Base-by-base conservation (phyloP, 2,329 filamentous ascomycete genomes). In the Cladobotryum protrusum region DNA sequence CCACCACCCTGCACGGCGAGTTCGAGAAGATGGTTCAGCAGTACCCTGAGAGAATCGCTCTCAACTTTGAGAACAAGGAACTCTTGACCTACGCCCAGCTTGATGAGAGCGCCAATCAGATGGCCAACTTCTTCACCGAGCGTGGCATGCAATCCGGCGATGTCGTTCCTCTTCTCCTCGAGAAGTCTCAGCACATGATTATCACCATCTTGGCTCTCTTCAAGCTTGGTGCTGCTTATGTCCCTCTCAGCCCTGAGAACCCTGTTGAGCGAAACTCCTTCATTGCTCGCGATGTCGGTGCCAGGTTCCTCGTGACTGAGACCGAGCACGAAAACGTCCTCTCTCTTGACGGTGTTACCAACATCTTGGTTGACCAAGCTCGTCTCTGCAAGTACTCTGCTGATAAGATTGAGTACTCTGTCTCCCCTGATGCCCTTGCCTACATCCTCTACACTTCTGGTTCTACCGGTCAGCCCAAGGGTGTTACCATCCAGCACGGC, bases 221-320 rank as follows among this genome's bases (percentile, higher is more conserved):
- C 36, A 57, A 57, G 14, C 48, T 56, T 8, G 57, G 58, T 2
- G 52, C 43, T 3, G 54, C 58, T 1, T 59, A 58, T 6, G 47
- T 59, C 2, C 57, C 58, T 15, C 40, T 60, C 8, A 59, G 56
- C 32, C 55, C 56, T 2, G 55, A 59, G 1, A 60, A 59, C 12
- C 56, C 55, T 2, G 19, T 12, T 0, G 49, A 56, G 4, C 56
- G 58, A 5, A 59, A 59, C 33, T 41, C 44, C 0, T 57, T 55
- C 41, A 57, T 60, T 7, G 52, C 56, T 12, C 36, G 50, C 18
- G 58, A 60, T 19, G 49, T 52, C 0, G 29, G 29, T 0, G 55
- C 57, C 2, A 55, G 44, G 17, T 40, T 57, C 4, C 19, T 55
- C 7, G 47, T 59, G 36, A 54, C 20, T 6, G 44, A 35, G 19